These are phyloP conservation scores for Solanum rostratum DNA, from an alignment of 257 asterid species.

Conservation along the genomic window DNA sequence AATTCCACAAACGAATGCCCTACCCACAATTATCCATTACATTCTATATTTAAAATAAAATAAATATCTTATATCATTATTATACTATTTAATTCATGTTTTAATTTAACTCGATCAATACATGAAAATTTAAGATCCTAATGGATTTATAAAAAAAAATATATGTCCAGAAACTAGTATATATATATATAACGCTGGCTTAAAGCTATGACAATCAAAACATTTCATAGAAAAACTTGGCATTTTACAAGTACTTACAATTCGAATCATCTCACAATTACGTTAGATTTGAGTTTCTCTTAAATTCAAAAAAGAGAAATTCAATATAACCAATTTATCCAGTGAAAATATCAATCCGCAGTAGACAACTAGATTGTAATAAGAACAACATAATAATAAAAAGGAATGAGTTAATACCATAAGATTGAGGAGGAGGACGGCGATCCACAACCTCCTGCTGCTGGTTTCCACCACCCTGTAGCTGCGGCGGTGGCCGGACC, in stretches of 20 bases:
- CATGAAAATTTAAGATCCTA: too few species aligned
- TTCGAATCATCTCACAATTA: background rate
- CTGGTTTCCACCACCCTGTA: background rate
- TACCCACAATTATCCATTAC: background rate
- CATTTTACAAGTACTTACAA: background rate
- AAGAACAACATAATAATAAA: background rate
- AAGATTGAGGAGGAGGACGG: slow-evolving; percentile 14
- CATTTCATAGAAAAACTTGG: background rate
- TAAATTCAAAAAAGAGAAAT: background rate
- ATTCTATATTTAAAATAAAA: background rate
- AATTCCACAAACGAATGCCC: background rate
- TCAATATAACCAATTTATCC: background rate
- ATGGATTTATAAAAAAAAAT: too few species aligned
- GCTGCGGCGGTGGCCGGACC: slow-evolving; percentile 10
- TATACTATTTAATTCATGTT: background rate
- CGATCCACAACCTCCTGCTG: slow-evolving; percentile 3
- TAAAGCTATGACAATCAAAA: background rate
- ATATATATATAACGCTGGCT: too few species aligned
- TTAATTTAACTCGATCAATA: background rate
- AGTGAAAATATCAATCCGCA: background rate
- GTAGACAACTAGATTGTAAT: background rate
- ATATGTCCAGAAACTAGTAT: too few species aligned
- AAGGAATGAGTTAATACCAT: slow-evolving; percentile 11
- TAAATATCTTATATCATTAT: background rate
- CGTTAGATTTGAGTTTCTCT: background rate